Percentiles rank a stretch among this genome's conserved stretches.
phyloP scores from a whole-genome alignment of 164 flowering plant species.

The Nymphaea thermarum region DNA sequence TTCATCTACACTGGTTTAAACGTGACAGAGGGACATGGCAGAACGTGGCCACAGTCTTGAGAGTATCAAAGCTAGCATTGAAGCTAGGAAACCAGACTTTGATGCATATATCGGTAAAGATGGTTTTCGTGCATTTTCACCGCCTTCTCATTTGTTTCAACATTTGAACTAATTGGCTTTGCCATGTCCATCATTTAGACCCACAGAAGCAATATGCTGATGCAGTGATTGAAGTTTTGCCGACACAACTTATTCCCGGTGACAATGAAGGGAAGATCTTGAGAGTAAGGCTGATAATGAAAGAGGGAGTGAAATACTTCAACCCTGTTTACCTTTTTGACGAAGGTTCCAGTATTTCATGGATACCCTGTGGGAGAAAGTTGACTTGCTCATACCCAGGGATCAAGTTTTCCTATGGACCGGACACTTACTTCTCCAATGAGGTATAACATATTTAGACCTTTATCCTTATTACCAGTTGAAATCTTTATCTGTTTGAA shows the following conservation, averaged over 20 bases:
- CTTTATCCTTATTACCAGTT: neutral
- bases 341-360: constrained; percentile 90
- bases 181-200: constrained; percentile 32
- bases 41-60: constrained; percentile 99
- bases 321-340: constrained; percentile 90
- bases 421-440: constrained; percentile 61
- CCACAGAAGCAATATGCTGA: constrained; percentile 97
- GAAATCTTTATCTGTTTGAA: no score
- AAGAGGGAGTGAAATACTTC: constrained; percentile 79
- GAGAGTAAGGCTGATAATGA: constrained; percentile 83
- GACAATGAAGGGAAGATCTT: constrained; percentile 85
- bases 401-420: constrained; percentile 85
- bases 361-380: constrained; percentile 98
- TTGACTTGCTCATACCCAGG: constrained; percentile 98
- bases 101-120: constrained; percentile 87
- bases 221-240: constrained; percentile 93
- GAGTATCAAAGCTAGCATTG: constrained; percentile 94
- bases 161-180: neutral
- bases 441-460: constrained; percentile 40
- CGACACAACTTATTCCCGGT: constrained; percentile 79
- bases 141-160: neutral
- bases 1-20: neutral
- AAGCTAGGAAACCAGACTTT: constrained; percentile 96
- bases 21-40: constrained; percentile 90
- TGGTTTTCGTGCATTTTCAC: neutral